These are phyloP conservation scores for Brassica carinata DNA, from an alignment of 345 rosid genomes.

Conservation along the genomic window DNA sequence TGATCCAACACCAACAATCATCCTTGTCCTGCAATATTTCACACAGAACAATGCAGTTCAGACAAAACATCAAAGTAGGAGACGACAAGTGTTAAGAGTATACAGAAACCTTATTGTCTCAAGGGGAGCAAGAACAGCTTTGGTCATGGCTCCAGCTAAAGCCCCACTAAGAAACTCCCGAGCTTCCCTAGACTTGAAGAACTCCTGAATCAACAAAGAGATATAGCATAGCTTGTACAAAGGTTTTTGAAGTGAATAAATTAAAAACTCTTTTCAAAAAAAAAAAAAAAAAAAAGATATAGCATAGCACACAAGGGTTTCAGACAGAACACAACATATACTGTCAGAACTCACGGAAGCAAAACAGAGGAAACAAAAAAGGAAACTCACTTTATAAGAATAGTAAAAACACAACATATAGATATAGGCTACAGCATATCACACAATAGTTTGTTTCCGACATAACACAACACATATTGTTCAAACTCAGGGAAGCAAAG, in stretches of 20 bases:
- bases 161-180: constrained; percentile 98
- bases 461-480: constrained; percentile 13
- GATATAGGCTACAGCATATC: not conserved
- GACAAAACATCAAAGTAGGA: constrained; percentile 1
- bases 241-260: too few species aligned
- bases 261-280: too few species aligned
- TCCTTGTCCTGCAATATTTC: constrained; percentile 71
- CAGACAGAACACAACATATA: constrained; percentile 15
- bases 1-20: constrained; percentile 98
- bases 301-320: not conserved
- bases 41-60: constrained; percentile 2
- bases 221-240: not conserved
- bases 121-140: constrained; percentile 97
- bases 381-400: constrained; percentile 47
- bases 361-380: not conserved
- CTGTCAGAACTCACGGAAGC: not conserved
- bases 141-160: constrained; percentile 97
- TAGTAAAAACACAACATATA: not conserved
- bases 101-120: constrained; percentile 82
- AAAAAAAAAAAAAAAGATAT: not conserved
- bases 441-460: not conserved
- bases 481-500: not conserved
- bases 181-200: constrained; percentile 71
- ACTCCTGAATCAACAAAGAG: constrained; percentile 52
- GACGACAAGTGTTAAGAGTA: not conserved